Percentiles rank a stretch among this genome's conserved stretches.
Conservation (phyloP, 2,329 filamentous ascomycete species). For the Trichoderma semiorbis region DNA sequence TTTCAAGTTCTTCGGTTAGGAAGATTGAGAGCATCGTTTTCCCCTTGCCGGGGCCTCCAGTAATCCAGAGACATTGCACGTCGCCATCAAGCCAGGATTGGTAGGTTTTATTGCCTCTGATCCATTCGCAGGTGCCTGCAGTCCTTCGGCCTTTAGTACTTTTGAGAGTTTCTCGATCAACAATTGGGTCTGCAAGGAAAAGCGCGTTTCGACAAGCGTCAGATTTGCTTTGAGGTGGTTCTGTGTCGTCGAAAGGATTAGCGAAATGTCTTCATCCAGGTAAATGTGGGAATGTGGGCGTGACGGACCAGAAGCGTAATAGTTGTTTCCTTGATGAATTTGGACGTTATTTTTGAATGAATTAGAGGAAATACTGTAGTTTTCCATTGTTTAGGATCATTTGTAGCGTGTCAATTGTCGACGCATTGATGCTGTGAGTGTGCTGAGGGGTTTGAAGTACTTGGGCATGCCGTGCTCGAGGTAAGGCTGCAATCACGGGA, state of each 20-base stretch:
- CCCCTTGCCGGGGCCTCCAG: background rate
- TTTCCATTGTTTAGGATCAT: background rate
- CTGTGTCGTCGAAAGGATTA: background rate
- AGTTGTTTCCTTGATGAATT: background rate
- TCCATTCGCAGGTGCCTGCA: background rate
- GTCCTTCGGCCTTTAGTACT: background rate
- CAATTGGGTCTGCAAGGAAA: background rate
- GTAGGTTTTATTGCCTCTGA: background rate
- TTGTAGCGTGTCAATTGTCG: background rate
- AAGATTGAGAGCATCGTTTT: background rate
- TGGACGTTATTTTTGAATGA: background rate
- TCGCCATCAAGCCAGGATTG: background rate
- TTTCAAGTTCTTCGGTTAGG: background rate
- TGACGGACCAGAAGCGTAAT: background rate
- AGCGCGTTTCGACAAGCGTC: background rate
- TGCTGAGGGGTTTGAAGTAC: background rate
- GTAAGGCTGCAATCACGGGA: background rate
- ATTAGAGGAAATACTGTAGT: background rate
- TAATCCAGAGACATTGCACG: background rate
- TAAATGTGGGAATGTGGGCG: background rate
- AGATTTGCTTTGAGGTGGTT: background rate
- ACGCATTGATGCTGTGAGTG: background rate
- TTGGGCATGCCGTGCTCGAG: background rate
- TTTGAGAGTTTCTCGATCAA: background rate
- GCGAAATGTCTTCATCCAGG: background rate